Evolutionary conservation across 768 basidiomycete species (phyloP), one percentile per base, ranked within the genome.

Genomic region (Naganishia randhawae): DNA sequence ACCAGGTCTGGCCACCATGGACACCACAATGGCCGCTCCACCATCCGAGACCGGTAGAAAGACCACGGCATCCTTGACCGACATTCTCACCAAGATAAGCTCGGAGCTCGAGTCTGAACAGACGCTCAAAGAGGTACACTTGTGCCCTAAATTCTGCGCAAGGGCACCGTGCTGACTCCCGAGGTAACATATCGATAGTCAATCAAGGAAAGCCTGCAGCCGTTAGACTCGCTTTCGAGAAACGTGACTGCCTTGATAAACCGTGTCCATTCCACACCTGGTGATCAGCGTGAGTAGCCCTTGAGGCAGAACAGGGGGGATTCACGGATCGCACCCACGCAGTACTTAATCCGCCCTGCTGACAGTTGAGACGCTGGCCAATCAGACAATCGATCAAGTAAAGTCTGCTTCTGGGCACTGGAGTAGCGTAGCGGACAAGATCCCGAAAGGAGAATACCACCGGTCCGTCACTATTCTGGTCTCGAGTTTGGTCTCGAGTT

Each of bases 121-220:
- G 33, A 51, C 31, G 17, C 39, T 70, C 39, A 70, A 70, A 39
- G 69, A 70, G 65, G 65, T 69, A 39, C 29, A 51, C 50, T 13
- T n/a, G 16, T 16, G 25, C 27, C 29, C 17, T 37, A 9, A 48
- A 22, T 19, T 16, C 14, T 32, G 11, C 31, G 11, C 39, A 50
- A 52, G 37, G 52, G 32, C 25, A 68, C 50, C 17, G n/a, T 61
- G 33, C 41, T 35, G 10, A 66, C 10, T 4, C 10, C 1, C 3
- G 2, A 22, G 11, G n/a, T 31, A 31, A 48, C n/a, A n/a, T 42
- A 7, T 13, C 25, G 14, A 66, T 37, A 63, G 53, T 50, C 57
- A 9, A 66, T 70, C 55, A 70, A 70, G 35, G 69, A 70, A 37
- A 22, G 53, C 48, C 50, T 70, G 3, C 69, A 70, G 32, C 57